Percentiles rank a stretch among this genome's conserved stretches.
phyloP scores from a whole-genome alignment of 805 yeast genomes.

The Yamadazyma kitorensis region DNA sequence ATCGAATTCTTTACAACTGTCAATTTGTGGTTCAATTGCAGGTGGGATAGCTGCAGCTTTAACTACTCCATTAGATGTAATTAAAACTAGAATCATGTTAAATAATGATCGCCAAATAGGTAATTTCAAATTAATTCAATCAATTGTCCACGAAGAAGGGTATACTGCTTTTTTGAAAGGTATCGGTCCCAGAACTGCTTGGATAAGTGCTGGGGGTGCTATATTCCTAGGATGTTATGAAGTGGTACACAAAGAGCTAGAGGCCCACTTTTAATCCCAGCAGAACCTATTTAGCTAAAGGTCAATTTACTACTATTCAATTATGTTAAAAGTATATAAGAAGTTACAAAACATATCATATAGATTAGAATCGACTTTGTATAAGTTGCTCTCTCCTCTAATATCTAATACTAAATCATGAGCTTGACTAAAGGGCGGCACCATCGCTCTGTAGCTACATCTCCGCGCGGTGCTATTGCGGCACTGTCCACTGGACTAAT shows the following conservation, averaged over 20 bases:
- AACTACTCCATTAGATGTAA: conserved; percentile 78
- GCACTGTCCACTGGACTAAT: no score
- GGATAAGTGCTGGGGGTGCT: conserved; percentile 99
- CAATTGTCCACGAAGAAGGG: conserved; percentile 72
- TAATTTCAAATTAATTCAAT: conserved; percentile 44
- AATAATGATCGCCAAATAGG: conserved; percentile 48
- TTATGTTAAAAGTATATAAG: no score
- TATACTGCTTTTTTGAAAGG: conserved; percentile 71
- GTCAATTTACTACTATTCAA: no score
- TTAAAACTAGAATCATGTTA: conserved; percentile 85
- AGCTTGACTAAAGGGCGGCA: no score
- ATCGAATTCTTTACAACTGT: conserved; percentile 35
- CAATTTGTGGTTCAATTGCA: conserved; percentile 74
- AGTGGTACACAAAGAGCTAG: conserved; percentile 45
- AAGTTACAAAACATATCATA: no score
- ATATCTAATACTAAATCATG: no score
- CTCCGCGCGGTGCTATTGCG: no score
- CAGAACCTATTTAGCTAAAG: no score
- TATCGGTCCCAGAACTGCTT: conserved; percentile 90
- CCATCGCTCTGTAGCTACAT: no score
- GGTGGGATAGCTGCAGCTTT: conserved; percentile 81
- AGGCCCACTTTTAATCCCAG: no score
- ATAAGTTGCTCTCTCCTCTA: no score
- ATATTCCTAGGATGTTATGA: conserved; percentile 95
- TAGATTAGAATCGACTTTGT: no score